Evolutionary conservation across 1,139 yeast genomes (phyloP), one percentile per base, ranked within the genome.

Genomic region (Scheffersomyces parashehatae): DNA sequence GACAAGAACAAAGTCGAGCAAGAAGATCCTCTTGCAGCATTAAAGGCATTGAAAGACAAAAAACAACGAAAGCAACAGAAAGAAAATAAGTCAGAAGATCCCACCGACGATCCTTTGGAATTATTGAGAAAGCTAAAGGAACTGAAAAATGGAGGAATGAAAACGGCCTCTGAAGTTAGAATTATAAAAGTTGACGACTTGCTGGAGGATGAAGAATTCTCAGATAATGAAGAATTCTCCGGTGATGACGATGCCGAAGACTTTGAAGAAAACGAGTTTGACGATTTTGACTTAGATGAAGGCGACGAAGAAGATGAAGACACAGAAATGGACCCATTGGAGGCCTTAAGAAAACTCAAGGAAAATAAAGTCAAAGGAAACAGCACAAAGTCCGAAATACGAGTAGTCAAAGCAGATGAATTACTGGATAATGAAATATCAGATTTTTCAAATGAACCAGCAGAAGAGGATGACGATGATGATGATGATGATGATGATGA

Each of bases 61-160:
- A 50, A 58, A 45, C 32, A 41, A 46, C 28, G 15, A 37, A 39
- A 20, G 43, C 26, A 20, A 20, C 26, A 20, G 7, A 55, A 60
- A 40, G 50, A 49, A 10, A 50, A 55, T 35, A 50, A 58, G 45
- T 20, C 26, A 20, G 47, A 28, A 44, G 45, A 29, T 47, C 46
- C 38, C 48, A 48, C 20, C 42, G 55, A 20, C 12, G 73, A 73
- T 43, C 77, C 81, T 1, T 60, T 72, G 61, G 77, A 73, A 0
- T 72, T 74, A 32, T 58, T 75, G 28, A 73, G 70, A 49, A 75
- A 75, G 6, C 50, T 69, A 40, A 77, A 76, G 52, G 70, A 67
- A 29, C 55, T 56, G 16, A 61, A 62, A 42, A 61, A 62, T 36
- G 60, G 53, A 34, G 43, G 48, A 2, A 56, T 56, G 39, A 43